Evolutionary conservation across 106 monocot species (phyloP).

Genomic region (Cymbidium sinense): DNA sequence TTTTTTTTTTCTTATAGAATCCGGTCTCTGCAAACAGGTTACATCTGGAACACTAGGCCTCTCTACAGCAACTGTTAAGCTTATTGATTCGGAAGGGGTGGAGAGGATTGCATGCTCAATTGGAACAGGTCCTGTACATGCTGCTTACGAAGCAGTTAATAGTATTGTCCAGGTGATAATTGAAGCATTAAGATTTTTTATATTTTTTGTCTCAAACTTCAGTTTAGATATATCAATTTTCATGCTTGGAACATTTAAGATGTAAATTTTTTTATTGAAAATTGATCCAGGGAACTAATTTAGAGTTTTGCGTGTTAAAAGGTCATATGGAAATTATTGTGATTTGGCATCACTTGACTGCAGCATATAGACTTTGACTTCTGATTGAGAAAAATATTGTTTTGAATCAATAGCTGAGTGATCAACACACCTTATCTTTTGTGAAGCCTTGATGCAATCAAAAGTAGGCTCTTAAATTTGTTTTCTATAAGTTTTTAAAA

Average conservation of each 20-base stretch:
- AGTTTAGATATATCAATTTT: neutral
- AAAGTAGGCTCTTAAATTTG: no score
- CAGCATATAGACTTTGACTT: neutral
- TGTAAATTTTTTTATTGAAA: neutral
- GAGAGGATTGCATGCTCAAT: conserved; percentile 70
- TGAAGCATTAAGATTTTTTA: neutral
- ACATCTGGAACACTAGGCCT: conserved; percentile 86
- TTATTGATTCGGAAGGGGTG: conserved; percentile 49
- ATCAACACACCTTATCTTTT: neutral
- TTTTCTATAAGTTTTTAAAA: neutral
- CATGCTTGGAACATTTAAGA: no score
- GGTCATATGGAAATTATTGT: neutral
- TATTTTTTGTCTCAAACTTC: neutral
- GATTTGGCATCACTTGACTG: neutral
- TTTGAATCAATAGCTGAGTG: neutral
- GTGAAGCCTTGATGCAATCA: no score
- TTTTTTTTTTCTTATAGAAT: neutral
- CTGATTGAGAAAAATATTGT: neutral
- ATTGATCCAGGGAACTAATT: neutral
- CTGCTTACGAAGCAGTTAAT: conserved; percentile 89
- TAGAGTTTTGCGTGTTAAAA: neutral
- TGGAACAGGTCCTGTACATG: conserved; percentile 88
- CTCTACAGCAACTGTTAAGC: conserved; percentile 84
- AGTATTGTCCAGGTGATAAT: conserved; percentile 64
- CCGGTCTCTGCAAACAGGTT: conserved; percentile 26